Evolutionary conservation across 371 early-diverging fungal genomes (phyloP).

Genomic region (Mucor plumbeus): DNA sequence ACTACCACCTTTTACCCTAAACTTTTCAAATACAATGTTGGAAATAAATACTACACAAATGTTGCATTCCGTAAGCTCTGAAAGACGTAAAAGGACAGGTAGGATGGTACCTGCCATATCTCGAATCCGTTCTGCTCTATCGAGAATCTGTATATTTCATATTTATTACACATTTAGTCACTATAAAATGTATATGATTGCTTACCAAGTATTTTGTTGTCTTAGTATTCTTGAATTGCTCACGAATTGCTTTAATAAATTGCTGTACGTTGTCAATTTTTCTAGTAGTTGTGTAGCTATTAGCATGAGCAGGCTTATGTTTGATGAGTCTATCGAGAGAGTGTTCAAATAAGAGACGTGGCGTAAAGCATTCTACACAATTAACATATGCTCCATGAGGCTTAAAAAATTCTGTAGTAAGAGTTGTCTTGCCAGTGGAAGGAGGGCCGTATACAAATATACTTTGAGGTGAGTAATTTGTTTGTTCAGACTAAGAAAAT

Average conservation of each 20-base stretch:
- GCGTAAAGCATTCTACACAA: slow-evolving; percentile 77
- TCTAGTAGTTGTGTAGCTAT: slow-evolving; percentile 32
- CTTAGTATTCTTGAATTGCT: slow-evolving; percentile 25
- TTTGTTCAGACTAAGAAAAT: slow-evolving; percentile 2
- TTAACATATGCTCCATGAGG: slow-evolving; percentile 58
- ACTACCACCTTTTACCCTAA: slow-evolving; percentile 69
- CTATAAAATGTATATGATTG: neutral
- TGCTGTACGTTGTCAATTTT: slow-evolving; percentile 71
- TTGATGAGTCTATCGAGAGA: slow-evolving; percentile 66
- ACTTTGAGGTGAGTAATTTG: slow-evolving; percentile 29
- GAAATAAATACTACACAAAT: slow-evolving; percentile 76
- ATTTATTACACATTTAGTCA: no score
- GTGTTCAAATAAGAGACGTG: slow-evolving; percentile 77
- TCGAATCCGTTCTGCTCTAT: slow-evolving; percentile 83
- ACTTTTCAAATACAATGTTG: slow-evolving; percentile 80
- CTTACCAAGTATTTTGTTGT: slow-evolving; percentile 52
- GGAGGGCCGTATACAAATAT: slow-evolving; percentile 72
- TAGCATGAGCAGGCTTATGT: slow-evolving; percentile 27
- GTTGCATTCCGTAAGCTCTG: slow-evolving; percentile 68
- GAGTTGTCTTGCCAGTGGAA: slow-evolving; percentile 78
- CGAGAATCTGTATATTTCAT: slow-evolving; percentile 59
- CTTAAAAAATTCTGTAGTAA: slow-evolving; percentile 54
- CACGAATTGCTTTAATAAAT: slow-evolving; percentile 60
- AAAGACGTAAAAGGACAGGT: slow-evolving; percentile 70
- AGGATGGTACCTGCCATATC: slow-evolving; percentile 72